These are phyloP conservation scores for Strobilomyces dryophilus DNA, from an alignment of 768 basidiomycete genomes.

Conservation along the genomic window DNA sequence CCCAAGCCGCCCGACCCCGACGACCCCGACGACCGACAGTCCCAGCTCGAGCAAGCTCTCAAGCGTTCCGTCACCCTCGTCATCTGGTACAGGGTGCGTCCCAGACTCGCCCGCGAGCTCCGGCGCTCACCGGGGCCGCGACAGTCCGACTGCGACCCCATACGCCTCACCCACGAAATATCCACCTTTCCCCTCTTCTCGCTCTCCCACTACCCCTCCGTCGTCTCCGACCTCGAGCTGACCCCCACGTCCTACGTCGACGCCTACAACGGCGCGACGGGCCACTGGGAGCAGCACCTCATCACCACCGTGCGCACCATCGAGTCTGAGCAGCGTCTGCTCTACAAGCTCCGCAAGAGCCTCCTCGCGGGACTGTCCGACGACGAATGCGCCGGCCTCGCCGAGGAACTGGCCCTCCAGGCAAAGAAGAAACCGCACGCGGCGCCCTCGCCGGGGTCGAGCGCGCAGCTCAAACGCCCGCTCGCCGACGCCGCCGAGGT, in stretches of 20 bases:
- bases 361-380: constrained; percentile 56
- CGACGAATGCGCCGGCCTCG: constrained; percentile 52
- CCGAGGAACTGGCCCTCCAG: constrained; percentile 53
- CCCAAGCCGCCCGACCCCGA: constrained; percentile 13
- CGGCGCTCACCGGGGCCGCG: constrained; percentile 2
- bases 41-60: constrained; percentile 35
- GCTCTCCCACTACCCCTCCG: constrained; percentile 46
- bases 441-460: constrained; percentile 3
- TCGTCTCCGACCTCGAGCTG: constrained; percentile 55
- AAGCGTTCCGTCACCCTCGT: constrained; percentile 59
- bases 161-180: constrained; percentile 53
- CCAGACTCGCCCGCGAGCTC: background rate
- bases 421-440: constrained; percentile 19
- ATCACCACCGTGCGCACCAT: constrained; percentile 57
- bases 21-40: constrained; percentile 22
- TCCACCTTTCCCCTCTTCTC: constrained; percentile 65
- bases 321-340: constrained; percentile 53
- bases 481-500: constrained; percentile 20
- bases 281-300: constrained; percentile 67
- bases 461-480: constrained; percentile 25
- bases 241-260: constrained; percentile 53
- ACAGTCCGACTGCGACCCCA: constrained; percentile 50
- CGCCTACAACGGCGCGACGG: constrained; percentile 47
- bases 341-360: constrained; percentile 58
- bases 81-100: constrained; percentile 62